phyloP scores from a whole-genome alignment of 306 rosid species.

The Glycyrrhiza uralensis region DNA sequence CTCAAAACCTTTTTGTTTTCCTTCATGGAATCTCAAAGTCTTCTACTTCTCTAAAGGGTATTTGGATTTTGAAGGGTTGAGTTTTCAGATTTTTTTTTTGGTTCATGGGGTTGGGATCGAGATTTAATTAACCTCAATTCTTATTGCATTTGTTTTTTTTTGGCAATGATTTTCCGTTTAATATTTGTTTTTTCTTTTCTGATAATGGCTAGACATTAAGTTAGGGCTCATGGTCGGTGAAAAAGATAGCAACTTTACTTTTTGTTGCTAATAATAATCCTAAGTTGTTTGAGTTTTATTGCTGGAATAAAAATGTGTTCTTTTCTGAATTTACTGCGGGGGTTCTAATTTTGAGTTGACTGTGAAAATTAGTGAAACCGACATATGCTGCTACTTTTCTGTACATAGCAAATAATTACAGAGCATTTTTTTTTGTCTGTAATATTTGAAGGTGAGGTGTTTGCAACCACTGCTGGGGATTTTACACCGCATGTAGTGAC shows the following conservation, averaged over 20 bases:
- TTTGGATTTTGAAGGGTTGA: slow-evolving; percentile 7
- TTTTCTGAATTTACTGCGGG: background rate
- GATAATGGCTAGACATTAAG: background rate
- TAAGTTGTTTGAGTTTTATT: background rate
- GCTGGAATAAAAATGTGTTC: background rate
- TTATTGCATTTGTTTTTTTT: background rate
- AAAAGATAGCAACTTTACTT: slow-evolving; percentile 29
- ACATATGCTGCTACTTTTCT: background rate
- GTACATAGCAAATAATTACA: background rate
- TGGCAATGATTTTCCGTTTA: background rate
- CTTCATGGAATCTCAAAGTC: background rate
- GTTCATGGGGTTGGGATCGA: slow-evolving; percentile 12
- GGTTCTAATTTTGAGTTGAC: background rate
- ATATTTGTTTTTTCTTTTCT: background rate
- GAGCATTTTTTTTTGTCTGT: slow-evolving; percentile 24
- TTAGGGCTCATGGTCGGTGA: slow-evolving; percentile 22
- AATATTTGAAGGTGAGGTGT: slow-evolving; percentile 54
- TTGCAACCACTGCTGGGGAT: slow-evolving; percentile 58
- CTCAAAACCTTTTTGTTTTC: no score
- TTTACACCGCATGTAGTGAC: slow-evolving; percentile 71
- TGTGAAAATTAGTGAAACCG: background rate
- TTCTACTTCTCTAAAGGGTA: background rate
- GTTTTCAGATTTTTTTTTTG: background rate
- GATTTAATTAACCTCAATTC: background rate
- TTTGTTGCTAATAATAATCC: background rate